Evolutionary conservation across 1,284 basidiomycete genomes (phyloP).

Genomic region (Bjerkandera adusta): DNA sequence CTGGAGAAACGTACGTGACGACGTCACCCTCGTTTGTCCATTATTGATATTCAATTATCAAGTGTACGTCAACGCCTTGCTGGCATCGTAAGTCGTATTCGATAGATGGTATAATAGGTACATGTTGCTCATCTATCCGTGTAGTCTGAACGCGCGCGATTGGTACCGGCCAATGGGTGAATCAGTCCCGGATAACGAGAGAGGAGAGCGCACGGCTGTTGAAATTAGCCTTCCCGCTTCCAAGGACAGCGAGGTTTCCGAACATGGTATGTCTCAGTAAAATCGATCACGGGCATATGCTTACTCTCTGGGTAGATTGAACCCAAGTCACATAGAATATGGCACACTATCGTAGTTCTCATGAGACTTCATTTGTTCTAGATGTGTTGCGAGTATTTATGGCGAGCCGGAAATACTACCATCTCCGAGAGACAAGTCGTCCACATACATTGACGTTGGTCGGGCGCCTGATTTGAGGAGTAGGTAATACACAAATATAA

Average conservation of each 20-base stretch:
- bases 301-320: neutral
- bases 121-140: neutral
- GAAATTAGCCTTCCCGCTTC: neutral
- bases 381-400: neutral
- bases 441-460: neutral
- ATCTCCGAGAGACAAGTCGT: neutral
- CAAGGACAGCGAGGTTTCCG: neutral
- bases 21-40: neutral
- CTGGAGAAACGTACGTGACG: conserved; percentile 1
- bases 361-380: neutral
- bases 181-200: neutral
- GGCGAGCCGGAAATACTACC: neutral
- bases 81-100: neutral
- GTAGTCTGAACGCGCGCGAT: conserved; percentile 7
- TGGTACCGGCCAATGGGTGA: neutral
- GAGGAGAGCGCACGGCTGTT: neutral
- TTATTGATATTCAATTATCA: neutral
- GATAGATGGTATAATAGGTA: neutral
- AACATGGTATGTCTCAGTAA: neutral
- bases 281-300: neutral
- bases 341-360: too few relatives aligned
- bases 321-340: neutral
- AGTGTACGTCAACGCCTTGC: conserved; percentile 4
- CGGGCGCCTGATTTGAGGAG: neutral
- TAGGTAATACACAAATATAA: too few relatives aligned